These are phyloP conservation scores for Chytriomyces sp. DNA, from an alignment of 192 early-diverging fungal species.

Conservation along the genomic window DNA sequence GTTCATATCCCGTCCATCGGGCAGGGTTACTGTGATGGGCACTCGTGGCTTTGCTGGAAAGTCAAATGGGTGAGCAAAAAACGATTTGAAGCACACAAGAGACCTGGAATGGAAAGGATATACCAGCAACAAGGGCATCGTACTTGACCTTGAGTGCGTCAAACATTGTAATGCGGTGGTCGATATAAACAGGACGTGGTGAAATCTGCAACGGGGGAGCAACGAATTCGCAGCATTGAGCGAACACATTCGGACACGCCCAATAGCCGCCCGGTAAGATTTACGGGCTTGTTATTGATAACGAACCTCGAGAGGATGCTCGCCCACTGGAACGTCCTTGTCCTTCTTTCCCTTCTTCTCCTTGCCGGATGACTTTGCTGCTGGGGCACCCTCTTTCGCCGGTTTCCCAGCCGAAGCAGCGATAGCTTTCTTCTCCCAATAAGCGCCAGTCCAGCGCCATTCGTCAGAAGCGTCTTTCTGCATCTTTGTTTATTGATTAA, in stretches of 20 bases:
- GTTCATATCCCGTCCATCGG: constrained; percentile 78
- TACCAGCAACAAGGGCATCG: constrained; percentile 66
- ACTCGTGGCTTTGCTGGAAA: constrained; percentile 44
- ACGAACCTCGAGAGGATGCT: constrained; percentile 20
- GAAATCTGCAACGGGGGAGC: constrained; percentile 56
- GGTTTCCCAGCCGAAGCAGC: neutral
- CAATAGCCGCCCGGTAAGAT: neutral
- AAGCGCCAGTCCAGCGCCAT: neutral
- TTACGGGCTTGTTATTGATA: neutral
- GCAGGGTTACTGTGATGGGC: constrained; percentile 75
- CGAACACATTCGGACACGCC: too few species aligned
- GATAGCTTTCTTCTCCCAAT: neutral
- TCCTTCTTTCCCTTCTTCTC: constrained; percentile 4
- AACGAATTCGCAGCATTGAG: neutral
- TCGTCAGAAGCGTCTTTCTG: neutral
- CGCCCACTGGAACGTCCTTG: constrained; percentile 10
- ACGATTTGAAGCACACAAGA: neutral
- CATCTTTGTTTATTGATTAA: constrained; percentile 7
- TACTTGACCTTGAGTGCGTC: constrained; percentile 69
- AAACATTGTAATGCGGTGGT: constrained; percentile 80
- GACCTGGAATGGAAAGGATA: neutral
- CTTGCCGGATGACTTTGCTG: neutral
- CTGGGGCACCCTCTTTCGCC: neutral
- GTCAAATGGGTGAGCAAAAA: neutral
- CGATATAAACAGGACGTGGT: constrained; percentile 75